Base-by-base conservation (phyloP, 192 early-diverging fungal species). In the Spizellomyces sp. region DNA sequence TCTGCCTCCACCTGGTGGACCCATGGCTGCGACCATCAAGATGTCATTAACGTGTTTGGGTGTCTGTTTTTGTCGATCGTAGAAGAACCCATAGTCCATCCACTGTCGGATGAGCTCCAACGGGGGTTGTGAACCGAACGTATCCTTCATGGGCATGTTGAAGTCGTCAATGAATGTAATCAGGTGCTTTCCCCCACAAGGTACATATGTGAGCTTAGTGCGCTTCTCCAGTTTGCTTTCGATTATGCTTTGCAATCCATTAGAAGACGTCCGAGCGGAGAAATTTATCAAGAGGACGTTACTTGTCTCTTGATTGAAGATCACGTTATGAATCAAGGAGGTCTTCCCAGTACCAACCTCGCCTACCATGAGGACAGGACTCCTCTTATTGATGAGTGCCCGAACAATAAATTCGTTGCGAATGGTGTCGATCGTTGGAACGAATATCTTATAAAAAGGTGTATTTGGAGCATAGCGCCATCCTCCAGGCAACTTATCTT, bases 121-220 rank as follows among this genome's bases (percentile, higher is more conserved):
- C 21, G 86, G 86, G 47, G 86, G 86, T 72, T 88, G 86, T 3
- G 86, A 87, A 41, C 85, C 85, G 59, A 86, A 88, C 3, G 85
- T 88, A 61, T 88, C 86, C 54, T 85, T 85, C 75, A 77, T 69
- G 6, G 86, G 86, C 86, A 88, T 88, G 70, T 88, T 88, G 66
- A 88, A 75, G 69, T 88, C 85, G 67, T 88, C 86, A 55, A 88
- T 81, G 62, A 88, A 88, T 5, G 76, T 46, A 9, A 87, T 71
- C 4, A 88, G 66, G 45, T 81, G 79, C 58, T 87, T 87, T 10
- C 86, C 86, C 15, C 81, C 83, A 17, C 80, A 79, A 15, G 86
- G 83, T 8, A 85, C 86, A 70, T 83, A 87, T n/a, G 82, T 79
- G 60, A 86, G 87, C 67, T 88, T 88, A 2, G 83, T 86, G 52